phyloP scores from a whole-genome alignment of 2,329 filamentous ascomycete species.

The Lachnellula willkommii region DNA sequence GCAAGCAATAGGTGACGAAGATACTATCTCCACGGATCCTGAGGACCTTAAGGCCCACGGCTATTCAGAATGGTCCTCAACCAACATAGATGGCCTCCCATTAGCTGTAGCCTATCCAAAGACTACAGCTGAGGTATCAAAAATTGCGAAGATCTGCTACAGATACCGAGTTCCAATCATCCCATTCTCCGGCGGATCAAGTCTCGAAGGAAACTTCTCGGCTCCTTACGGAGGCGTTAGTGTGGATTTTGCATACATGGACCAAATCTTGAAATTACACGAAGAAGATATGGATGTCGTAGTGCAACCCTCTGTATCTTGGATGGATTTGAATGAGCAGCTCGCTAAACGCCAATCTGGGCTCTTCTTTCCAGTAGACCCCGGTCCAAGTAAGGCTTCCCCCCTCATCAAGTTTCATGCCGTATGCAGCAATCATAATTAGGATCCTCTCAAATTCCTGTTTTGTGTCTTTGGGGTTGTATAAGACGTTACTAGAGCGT shows the following conservation, averaged over 20 bases:
- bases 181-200: conserved; percentile 80
- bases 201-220: conserved; percentile 84
- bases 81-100: conserved; percentile 54
- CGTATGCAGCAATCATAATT: too few species aligned
- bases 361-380: conserved; percentile 88
- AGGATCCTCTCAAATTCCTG: too few species aligned
- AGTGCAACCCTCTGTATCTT: conserved; percentile 86
- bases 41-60: conserved; percentile 58
- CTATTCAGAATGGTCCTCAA: conserved; percentile 63
- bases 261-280: conserved; percentile 72
- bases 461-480: too few species aligned
- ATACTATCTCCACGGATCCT: conserved; percentile 57
- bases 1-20: conserved; percentile 42
- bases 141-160: conserved; percentile 64
- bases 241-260: conserved; percentile 86
- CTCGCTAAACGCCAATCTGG: conserved; percentile 63
- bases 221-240: conserved; percentile 82
- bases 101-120: conserved; percentile 61
- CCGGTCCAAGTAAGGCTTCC: conserved; percentile 33
- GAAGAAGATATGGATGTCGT: conserved; percentile 89
- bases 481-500: too few species aligned
- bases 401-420: too few species aligned
- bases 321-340: conserved; percentile 79
- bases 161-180: conserved; percentile 75
- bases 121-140: conserved; percentile 47